phyloP scores from a whole-genome alignment of 1,139 yeast species.

The Nakaseomyces bracarensis region DNA sequence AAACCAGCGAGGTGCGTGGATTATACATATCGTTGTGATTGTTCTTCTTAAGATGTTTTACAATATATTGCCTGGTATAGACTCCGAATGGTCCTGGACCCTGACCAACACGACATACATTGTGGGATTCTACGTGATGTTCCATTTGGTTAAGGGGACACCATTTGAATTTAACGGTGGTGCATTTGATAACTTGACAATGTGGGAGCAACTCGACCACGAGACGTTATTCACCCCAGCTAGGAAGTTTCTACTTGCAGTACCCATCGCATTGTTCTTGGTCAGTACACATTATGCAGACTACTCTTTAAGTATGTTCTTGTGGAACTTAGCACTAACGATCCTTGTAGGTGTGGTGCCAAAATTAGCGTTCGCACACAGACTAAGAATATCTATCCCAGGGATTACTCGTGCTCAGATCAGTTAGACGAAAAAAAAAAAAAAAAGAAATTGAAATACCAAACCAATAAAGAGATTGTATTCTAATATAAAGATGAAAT shows the following conservation, averaged over 20 bases:
- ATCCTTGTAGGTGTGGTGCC: conserved; percentile 76
- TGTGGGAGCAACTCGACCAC: conserved; percentile 99
- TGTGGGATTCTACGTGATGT: conserved; percentile 89
- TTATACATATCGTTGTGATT: conserved; percentile 79
- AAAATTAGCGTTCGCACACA: conserved; percentile 73
- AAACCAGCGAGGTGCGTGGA: conserved; percentile 92
- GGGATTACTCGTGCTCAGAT: conserved; percentile 36
- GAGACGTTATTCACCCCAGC: conserved; percentile 97
- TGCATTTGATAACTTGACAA: conserved; percentile 88
- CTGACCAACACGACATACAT: conserved; percentile 84
- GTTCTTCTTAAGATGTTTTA: conserved; percentile 63
- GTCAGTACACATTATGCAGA: conserved; percentile 85
- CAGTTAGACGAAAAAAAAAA: conserved; percentile 12
- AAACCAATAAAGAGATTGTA: no score
- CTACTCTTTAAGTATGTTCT: conserved; percentile 71
- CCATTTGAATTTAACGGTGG: conserved; percentile 97
- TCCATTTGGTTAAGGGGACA: conserved; percentile 91
- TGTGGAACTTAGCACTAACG: conserved; percentile 74
- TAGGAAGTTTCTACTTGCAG: conserved; percentile 82
- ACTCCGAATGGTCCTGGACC: conserved; percentile 88
- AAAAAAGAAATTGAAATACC: background rate
- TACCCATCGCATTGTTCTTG: conserved; percentile 80
- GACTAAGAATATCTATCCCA: conserved; percentile 61
- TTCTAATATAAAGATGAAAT: background rate
- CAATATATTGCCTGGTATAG: conserved; percentile 67